phyloP scores from a whole-genome alignment of 345 rosid species.

The Camelina hispida region DNA sequence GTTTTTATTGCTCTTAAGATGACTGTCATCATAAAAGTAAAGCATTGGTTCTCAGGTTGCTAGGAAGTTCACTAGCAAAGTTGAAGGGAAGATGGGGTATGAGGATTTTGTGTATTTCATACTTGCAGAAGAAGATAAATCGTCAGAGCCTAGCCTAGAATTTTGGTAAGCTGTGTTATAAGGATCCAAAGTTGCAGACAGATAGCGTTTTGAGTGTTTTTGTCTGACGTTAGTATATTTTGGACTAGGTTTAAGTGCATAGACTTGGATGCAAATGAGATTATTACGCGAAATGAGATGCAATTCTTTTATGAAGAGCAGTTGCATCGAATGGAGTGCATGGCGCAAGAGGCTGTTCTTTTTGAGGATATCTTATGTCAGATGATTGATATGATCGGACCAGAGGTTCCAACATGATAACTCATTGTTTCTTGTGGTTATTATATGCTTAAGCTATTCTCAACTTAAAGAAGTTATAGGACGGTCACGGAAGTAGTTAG shows the following conservation, averaged over 20 bases:
- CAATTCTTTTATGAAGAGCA: constrained; percentile 96
- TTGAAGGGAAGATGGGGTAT: constrained; percentile 94
- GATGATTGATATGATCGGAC: constrained; percentile 94
- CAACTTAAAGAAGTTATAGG: no score
- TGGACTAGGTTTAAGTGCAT: constrained; percentile 82
- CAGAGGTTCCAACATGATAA: constrained; percentile 61
- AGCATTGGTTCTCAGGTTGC: constrained; percentile 55
- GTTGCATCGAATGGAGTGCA: constrained; percentile 97
- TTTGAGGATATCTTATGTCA: constrained; percentile 96
- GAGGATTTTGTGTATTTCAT: constrained; percentile 95
- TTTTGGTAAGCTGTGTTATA: constrained; percentile 63
- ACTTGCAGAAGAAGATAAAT: constrained; percentile 90
- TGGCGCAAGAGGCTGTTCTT: constrained; percentile 96
- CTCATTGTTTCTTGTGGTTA: not conserved
- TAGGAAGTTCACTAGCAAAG: constrained; percentile 82
- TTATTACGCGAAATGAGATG: constrained; percentile 84
- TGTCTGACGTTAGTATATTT: constrained; percentile 13
- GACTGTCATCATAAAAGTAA: constrained; percentile 5
- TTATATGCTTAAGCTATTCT: no score
- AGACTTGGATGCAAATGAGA: constrained; percentile 94
- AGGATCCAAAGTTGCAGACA: not conserved
- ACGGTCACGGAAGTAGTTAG: no score
- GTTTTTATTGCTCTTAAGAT: not conserved
- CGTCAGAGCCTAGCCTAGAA: constrained; percentile 93
- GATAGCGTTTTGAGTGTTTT: not conserved